These are phyloP conservation scores for Dothideomycetes sp. DNA, from an alignment of 2,329 filamentous ascomycete genomes.

Conservation along the genomic window DNA sequence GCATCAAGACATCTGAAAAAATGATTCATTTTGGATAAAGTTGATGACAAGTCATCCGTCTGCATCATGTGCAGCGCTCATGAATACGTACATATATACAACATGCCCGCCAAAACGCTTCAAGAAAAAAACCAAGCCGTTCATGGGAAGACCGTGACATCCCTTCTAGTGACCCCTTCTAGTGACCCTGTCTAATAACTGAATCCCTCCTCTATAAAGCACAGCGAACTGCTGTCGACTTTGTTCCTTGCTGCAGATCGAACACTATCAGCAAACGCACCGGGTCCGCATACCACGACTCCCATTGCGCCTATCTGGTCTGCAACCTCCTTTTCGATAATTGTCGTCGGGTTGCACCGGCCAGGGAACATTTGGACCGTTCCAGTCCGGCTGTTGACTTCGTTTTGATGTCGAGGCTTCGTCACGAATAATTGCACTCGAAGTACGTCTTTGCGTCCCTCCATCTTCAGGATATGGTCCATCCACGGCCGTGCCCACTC, in stretches of 20 bases:
- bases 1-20: no score
- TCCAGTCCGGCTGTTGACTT: constrained; percentile 45
- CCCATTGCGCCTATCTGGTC: constrained; percentile 47
- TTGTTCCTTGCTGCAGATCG: constrained; percentile 41
- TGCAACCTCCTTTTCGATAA: constrained; percentile 46
- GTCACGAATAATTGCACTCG: constrained; percentile 53
- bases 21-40: no score
- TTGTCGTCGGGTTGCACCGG: constrained; percentile 42
- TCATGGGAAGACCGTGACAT: background rate
- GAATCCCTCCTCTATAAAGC: constrained; percentile 57
- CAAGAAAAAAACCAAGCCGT: no score
- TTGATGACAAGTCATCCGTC: no score
- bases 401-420: constrained; percentile 42
- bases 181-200: constrained; percentile 49
- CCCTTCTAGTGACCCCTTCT: no score
- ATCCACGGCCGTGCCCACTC: constrained; percentile 57
- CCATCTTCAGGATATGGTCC: constrained; percentile 52
- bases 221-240: constrained; percentile 42
- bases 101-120: no score
- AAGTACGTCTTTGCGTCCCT: constrained; percentile 46
- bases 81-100: no score
- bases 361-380: constrained; percentile 53
- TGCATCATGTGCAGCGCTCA: no score
- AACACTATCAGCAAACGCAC: constrained; percentile 52
- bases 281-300: constrained; percentile 53